A percentile compares a stretch with the other conserved stretches of the same genome.
Evolutionary conservation across 345 rosid species (phyloP).

Genomic region (Geranium rotundifolium): DNA sequence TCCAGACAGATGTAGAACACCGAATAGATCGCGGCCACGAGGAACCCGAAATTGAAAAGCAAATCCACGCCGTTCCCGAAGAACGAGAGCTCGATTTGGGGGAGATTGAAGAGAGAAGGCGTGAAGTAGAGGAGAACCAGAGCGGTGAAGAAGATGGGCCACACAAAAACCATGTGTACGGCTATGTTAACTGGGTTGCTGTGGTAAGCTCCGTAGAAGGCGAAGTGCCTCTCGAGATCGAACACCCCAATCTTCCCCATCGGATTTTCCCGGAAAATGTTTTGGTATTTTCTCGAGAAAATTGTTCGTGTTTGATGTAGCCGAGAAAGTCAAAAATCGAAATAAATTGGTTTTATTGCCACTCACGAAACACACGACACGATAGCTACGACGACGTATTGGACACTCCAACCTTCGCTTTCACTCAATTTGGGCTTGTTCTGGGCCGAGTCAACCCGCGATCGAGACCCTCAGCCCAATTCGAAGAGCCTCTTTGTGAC

Average conservation of each 20-base stretch:
- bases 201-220: slow-evolving; percentile 45
- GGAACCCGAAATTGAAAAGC: slow-evolving; percentile 40
- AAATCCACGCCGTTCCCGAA: slow-evolving; percentile 20
- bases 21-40: slow-evolving; percentile 32
- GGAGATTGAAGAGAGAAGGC: slow-evolving; percentile 34
- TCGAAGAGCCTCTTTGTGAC: too few relatives aligned
- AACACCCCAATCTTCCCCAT: slow-evolving; percentile 36
- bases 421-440: too few relatives aligned
- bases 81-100: slow-evolving; percentile 19
- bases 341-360: too few relatives aligned
- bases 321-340: neutral
- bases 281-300: neutral
- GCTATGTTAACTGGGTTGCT: slow-evolving; percentile 29
- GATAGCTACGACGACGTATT: too few relatives aligned
- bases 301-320: neutral
- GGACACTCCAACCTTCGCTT: too few relatives aligned
- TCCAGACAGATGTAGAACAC: slow-evolving; percentile 38
- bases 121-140: slow-evolving; percentile 38
- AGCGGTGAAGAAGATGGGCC: slow-evolving; percentile 56
- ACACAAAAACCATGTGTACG: slow-evolving; percentile 45
- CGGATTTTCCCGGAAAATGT: neutral
- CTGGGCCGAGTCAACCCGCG: too few relatives aligned
- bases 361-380: too few relatives aligned
- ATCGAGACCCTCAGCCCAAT: too few relatives aligned
- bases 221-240: slow-evolving; percentile 43